Evolutionary conservation across 2,329 filamentous ascomycete species (phyloP).

Genomic region (Bipolaris sorokiniana): DNA sequence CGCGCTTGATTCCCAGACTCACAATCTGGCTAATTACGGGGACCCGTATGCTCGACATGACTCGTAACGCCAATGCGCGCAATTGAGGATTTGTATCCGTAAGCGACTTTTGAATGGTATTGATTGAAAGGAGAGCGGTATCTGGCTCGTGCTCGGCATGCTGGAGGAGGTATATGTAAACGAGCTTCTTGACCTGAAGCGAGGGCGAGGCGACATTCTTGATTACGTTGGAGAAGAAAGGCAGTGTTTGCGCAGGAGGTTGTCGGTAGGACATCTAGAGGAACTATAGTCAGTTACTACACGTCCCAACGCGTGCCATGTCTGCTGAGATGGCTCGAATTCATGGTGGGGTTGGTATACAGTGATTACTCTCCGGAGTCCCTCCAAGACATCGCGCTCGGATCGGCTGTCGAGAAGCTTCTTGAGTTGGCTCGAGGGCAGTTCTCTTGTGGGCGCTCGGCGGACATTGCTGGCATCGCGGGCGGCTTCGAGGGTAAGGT

Average conservation of each 20-base stretch:
- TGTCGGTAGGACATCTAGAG: conserved; percentile 95
- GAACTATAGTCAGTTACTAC: conserved; percentile 26
- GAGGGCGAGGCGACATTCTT: conserved; percentile 97
- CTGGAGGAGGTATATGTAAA: conserved; percentile 94
- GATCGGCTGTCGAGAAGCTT: conserved; percentile 92
- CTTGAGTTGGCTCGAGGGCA: conserved; percentile 86
- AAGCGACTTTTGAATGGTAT: conserved; percentile 97
- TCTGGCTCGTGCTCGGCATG: conserved; percentile 97
- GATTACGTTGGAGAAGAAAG: conserved; percentile 96
- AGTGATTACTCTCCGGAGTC: conserved; percentile 83
- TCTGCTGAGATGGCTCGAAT: not conserved
- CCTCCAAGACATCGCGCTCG: conserved; percentile 91
- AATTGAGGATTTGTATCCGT: conserved; percentile 91
- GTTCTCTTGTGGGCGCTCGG: conserved; percentile 64
- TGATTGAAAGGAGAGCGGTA: conserved; percentile 93
- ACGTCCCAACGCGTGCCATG: conserved; percentile 11
- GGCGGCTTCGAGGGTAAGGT: conserved; percentile 96
- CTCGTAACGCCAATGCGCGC: conserved; percentile 87
- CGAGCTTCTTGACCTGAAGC: conserved; percentile 94
- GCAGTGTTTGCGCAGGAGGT: conserved; percentile 69
- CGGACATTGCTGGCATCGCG: conserved; percentile 74
- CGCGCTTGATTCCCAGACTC: conserved; percentile 92
- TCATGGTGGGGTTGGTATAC: conserved; percentile 59
- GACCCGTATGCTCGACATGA: conserved; percentile 97
- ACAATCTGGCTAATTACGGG: conserved; percentile 98